Percentiles rank a stretch among this genome's conserved stretches.
Conservation (phyloP, 1,284 basidiomycete genomes). For the Ganoderma boninense region DNA sequence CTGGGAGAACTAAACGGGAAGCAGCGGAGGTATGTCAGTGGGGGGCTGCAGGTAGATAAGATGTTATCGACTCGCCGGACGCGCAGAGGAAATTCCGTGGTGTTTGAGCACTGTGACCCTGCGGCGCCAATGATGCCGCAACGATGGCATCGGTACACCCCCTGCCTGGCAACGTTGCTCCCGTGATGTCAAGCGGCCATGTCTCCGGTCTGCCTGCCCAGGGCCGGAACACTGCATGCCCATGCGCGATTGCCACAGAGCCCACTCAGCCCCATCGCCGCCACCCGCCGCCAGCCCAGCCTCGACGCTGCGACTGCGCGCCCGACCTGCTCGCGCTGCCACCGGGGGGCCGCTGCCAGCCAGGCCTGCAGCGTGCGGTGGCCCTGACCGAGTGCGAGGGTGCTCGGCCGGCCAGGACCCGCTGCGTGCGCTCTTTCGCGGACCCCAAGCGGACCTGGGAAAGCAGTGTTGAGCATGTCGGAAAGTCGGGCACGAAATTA, state of each 20-base stretch:
- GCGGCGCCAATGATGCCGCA: slow-evolving; percentile 37
- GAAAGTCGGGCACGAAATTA: slow-evolving; percentile 34
- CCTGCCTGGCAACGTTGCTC: slow-evolving; percentile 39
- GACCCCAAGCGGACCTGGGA: slow-evolving; percentile 23
- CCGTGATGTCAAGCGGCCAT: slow-evolving; percentile 35
- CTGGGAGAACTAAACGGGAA: slow-evolving; percentile 8
- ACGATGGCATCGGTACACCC: slow-evolving; percentile 38
- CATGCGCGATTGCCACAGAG: slow-evolving; percentile 11
- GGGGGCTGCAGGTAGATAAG: slow-evolving; percentile 38
- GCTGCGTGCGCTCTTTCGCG: slow-evolving; percentile 11
- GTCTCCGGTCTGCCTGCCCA: slow-evolving; percentile 28
- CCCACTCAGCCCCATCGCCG: neutral
- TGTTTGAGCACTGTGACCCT: slow-evolving; percentile 27
- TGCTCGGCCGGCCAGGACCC: slow-evolving; percentile 2
- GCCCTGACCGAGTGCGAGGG: neutral
- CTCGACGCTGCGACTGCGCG: neutral
- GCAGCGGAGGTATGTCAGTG: slow-evolving; percentile 24
- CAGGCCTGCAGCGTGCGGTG: too few species aligned
- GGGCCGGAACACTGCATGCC: slow-evolving; percentile 32
- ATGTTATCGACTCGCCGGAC: slow-evolving; percentile 41
- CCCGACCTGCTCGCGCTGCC: neutral
- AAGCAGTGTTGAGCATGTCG: slow-evolving; percentile 16
- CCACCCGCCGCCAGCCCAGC: neutral
- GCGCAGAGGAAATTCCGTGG: neutral
- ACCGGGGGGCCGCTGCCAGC: too few species aligned